These are phyloP conservation scores for Taphrina flavorubra DNA, from an alignment of 1,139 yeast species.

Conservation along the genomic window DNA sequence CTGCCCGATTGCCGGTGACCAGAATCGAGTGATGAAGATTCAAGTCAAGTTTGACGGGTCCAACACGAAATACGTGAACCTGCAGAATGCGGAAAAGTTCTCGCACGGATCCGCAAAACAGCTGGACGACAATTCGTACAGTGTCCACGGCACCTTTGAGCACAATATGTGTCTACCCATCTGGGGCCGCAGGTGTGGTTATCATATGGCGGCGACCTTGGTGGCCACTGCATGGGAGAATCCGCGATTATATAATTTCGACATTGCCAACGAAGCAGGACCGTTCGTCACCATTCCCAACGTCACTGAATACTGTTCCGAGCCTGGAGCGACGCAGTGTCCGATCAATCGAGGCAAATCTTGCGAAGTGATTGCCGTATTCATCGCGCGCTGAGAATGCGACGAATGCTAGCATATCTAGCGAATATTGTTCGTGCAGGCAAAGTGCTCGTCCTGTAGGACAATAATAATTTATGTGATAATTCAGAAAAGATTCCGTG, in stretches of 20 bases:
- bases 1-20: background rate
- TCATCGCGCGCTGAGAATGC: background rate
- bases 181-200: background rate
- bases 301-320: background rate
- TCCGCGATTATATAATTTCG: background rate
- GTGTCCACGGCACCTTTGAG: background rate
- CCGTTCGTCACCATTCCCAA: background rate
- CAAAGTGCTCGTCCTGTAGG: too few species aligned
- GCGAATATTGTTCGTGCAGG: too few species aligned
- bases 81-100: background rate
- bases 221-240: background rate
- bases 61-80: background rate
- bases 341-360: background rate
- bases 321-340: background rate
- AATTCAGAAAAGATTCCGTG: too few species aligned
- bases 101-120: background rate
- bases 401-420: background rate
- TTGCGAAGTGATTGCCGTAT: background rate
- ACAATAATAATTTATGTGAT: too few species aligned
- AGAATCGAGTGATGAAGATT: constrained; percentile 1
- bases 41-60: background rate
- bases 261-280: background rate
- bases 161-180: background rate
- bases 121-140: background rate
- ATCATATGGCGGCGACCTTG: background rate